phyloP scores from a whole-genome alignment of 495 filamentous ascomycete species.

The Elasticomyces elasticus region DNA sequence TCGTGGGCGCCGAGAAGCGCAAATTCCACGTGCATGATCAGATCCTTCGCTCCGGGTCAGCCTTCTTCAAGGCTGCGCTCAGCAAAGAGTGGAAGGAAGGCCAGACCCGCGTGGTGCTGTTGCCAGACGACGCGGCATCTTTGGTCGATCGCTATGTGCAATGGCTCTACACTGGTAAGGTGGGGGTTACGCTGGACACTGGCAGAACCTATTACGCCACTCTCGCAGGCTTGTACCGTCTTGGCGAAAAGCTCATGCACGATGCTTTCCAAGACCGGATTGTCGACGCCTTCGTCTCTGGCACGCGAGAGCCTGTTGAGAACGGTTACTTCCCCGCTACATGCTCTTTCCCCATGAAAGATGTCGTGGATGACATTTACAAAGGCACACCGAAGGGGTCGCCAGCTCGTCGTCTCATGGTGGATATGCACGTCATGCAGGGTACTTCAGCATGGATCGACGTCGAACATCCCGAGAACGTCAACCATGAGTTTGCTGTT shows the following conservation, averaged over 20 bases:
- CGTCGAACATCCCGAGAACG: background rate
- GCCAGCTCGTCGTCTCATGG: background rate
- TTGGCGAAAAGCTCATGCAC: constrained; percentile 14
- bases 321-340: background rate
- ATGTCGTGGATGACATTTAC: background rate
- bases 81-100: constrained; percentile 10
- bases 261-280: constrained; percentile 7
- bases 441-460: background rate
- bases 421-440: background rate
- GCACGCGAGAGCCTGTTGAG: background rate
- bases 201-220: background rate
- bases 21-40: constrained; percentile 5
- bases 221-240: background rate
- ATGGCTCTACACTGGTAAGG: constrained; percentile 12
- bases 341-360: background rate
- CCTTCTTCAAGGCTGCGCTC: constrained; percentile 17
- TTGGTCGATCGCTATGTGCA: constrained; percentile 11
- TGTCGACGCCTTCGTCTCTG: constrained; percentile 4
- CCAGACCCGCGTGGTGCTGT: background rate
- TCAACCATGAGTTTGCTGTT: background rate
- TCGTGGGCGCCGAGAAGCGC: background rate
- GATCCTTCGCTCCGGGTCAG: background rate
- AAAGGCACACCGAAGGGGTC: background rate
- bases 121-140: constrained; percentile 7
- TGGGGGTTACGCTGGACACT: background rate